Conservation (phyloP, 2,329 filamentous ascomycete species). For the Ampelomyces quisqualis region DNA sequence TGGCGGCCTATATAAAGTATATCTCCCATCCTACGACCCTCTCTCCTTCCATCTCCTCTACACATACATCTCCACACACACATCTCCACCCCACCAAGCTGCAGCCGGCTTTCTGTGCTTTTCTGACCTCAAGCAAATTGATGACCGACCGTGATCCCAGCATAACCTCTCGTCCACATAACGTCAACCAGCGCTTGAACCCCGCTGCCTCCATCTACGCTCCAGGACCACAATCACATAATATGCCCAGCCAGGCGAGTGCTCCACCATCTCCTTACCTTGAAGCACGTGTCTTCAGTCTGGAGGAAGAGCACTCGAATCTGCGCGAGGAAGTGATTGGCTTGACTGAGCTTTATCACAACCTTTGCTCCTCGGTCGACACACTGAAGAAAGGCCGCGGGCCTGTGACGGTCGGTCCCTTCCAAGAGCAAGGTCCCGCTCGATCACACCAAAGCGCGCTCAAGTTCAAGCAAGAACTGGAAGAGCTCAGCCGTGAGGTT, state of each 20-base stretch:
- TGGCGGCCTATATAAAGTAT: not conserved
- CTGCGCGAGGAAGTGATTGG: constrained; percentile 17
- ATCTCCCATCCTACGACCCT: not conserved
- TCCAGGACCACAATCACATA: constrained; percentile 6
- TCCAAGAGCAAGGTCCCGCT: constrained; percentile 8
- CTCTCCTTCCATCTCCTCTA: not conserved
- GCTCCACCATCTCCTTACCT: constrained; percentile 14
- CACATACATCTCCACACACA: not conserved
- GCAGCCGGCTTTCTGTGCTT: not conserved
- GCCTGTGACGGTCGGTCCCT: constrained; percentile 19
- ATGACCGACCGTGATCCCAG: constrained; percentile 6
- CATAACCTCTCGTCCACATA: not conserved
- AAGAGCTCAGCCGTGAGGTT: constrained; percentile 16
- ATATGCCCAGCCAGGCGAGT: constrained; percentile 17
- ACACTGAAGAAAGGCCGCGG: constrained; percentile 21
- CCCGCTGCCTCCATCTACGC: constrained; percentile 15
- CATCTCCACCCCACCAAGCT: not conserved
- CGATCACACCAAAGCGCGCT: constrained; percentile 15
- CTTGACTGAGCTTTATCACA: constrained; percentile 18
- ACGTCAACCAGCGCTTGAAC: constrained; percentile 9
- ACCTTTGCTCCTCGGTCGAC: constrained; percentile 23
- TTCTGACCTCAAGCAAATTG: not conserved
- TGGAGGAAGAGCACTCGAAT: constrained; percentile 18
- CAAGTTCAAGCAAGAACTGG: constrained; percentile 17
- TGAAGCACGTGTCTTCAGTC: constrained; percentile 17